Evolutionary conservation across 2,329 filamentous ascomycete species (phyloP), one percentile per base, ranked within the genome.

Genomic region (Colletotrichum sp.): DNA sequence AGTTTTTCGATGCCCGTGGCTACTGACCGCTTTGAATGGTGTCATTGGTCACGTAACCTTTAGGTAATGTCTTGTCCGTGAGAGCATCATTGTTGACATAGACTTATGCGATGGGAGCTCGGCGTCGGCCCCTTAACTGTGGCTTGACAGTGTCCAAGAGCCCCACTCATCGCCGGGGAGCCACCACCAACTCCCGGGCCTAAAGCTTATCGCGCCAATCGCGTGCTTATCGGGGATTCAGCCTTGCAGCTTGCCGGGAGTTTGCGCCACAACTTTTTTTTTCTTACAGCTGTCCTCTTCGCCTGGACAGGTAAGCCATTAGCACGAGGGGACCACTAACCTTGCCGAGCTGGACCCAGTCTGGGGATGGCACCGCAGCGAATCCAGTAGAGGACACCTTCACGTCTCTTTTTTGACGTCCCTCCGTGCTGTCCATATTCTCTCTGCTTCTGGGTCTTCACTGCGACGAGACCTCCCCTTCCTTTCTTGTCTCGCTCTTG

Each of bases 261-360:
- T 57, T 16, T 28, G 61, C 52, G 71, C 74, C 72, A 70, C 71
- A 66, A 64, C 66, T 68, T 76, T 64, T 68, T 60, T 65, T 70
- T 76, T 55, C 44, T 69, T 74, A 76, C 70, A 76, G 74, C 74
- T 76, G 74, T 76, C 74, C 74, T 76, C 74, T 76, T 76, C 70
- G 70, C 70, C 65, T 68, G 74, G 71, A 64, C 71, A 76, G 57
- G 74, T 76, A 73, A 69, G 52, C 70, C 27, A 64, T 66, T 65
- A 39, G 27, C 39, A 71, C 44, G 44, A n/a, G n/a, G 68, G 57
- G 57, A 70, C 68, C 34, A 52, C 57, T 52, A 25, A 22, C 59
- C 64, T 60, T 69, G 28, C 57, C 73, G 63, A 68, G 55, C 8
- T 72, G 68, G 32, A 73, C 71, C 65, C 73, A 75, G 57, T 69